Base-by-base conservation (phyloP, 78 protist genomes). In the Anaeramoeba ignava region DNA sequence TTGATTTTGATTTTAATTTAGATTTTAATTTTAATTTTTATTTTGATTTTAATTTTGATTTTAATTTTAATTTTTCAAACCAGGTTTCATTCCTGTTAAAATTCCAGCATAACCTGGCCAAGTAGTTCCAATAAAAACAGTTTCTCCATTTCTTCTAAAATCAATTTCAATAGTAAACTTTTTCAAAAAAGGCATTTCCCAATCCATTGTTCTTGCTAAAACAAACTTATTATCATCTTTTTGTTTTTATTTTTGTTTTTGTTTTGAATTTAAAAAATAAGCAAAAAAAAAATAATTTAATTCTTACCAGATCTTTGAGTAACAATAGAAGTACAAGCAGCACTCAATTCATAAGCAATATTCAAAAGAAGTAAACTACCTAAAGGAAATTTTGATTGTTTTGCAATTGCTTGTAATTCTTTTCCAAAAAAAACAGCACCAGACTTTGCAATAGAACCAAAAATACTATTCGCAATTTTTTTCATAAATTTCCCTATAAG, bases 141-240 rank as follows among this genome's bases (percentile, higher is more conserved):
- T 54, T 54, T 54, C 17, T 17, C 73, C 73, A 54, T 54, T 17
- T 54, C 73, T 8, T 8, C 73, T 8, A 17, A 54, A 54, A 8
- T 54, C 73, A 8, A 54, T 27, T 54, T 54, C 73, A 17, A 54
- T 54, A 17, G 73, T 54, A 54, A 54, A 54, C 73, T 54, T 54
- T 54, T 54, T 54, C 73, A 54, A 54, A 54, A 54, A 54, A 17
- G 73, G 73, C 73, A 54, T 54, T 17, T 54, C 73, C 73, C 73
- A 54, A 54, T 54, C 73, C 73, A 54, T 54, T 17, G 73, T 54
- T 17, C 73, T 54, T 54, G 36, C 73, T 17, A 54, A 17, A 17
- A 54, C 17, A 8, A 54, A 54, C 73, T 17, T 17, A 8, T 54
- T 17, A 27, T 54, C 73, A 17, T 17, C 73, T 54, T 54, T 54